Evolutionary conservation across 2,329 filamentous ascomycete species (phyloP).

Genomic region (Blastomyces gilchristii): DNA sequence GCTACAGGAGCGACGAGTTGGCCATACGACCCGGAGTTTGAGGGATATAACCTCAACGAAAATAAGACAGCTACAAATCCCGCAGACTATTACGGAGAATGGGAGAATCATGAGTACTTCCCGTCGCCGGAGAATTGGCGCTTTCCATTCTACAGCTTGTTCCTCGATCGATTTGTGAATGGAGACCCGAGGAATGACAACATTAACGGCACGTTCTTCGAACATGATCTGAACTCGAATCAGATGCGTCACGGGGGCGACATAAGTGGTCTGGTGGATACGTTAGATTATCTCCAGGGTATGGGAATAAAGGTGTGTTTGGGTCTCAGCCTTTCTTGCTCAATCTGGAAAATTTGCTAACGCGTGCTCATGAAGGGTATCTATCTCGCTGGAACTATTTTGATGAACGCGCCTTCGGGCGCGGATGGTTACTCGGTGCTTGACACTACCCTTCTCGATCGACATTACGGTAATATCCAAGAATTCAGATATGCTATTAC

Average conservation of each 20-base stretch:
- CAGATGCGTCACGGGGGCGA: constrained; percentile 57
- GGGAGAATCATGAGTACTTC: constrained; percentile 44
- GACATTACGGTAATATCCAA: constrained; percentile 51
- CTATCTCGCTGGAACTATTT: constrained; percentile 53
- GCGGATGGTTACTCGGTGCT: constrained; percentile 51
- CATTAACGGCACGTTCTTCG: constrained; percentile 50
- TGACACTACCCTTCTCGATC: constrained; percentile 54
- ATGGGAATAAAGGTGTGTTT: constrained; percentile 49
- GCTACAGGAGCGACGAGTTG: constrained; percentile 22
- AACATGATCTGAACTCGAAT: constrained; percentile 50
- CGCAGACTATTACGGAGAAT: constrained; percentile 48
- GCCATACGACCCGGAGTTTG: constrained; percentile 42
- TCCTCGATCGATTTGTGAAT: constrained; percentile 55
- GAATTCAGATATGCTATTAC: constrained; percentile 49
- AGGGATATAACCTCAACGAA: constrained; percentile 51
- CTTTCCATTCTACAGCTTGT: constrained; percentile 56
- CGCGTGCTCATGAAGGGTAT: constrained; percentile 37
- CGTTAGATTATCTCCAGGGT: constrained; percentile 54
- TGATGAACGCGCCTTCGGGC: constrained; percentile 56
- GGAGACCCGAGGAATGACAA: constrained; percentile 56
- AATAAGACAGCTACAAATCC: constrained; percentile 48
- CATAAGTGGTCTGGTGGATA: constrained; percentile 47
- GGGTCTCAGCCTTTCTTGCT: neutral
- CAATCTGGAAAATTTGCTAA: neutral
- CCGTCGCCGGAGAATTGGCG: constrained; percentile 53